Percentiles rank a stretch among this genome's conserved stretches.
phyloP scores from a whole-genome alignment of 306 rosid genomes.

The Citrullus mucosospermus region DNA sequence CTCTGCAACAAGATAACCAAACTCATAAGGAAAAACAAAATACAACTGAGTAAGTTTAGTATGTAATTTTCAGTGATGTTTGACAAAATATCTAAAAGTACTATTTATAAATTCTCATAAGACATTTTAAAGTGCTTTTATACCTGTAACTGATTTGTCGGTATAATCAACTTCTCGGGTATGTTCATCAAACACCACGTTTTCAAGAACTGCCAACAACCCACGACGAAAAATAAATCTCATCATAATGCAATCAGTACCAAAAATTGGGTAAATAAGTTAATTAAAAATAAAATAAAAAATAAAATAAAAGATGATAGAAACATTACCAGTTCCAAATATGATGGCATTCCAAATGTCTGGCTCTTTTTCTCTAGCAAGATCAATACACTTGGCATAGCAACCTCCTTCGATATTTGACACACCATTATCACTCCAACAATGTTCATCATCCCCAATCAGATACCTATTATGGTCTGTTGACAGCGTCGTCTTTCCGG shows the following conservation, averaged over 20 bases:
- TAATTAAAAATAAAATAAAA: background rate
- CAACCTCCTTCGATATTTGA: conserved; percentile 97
- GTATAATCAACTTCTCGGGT: conserved; percentile 66
- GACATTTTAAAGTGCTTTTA: background rate
- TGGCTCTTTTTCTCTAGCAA: conserved; percentile 69
- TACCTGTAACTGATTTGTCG: conserved; percentile 84
- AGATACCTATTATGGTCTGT: conserved; percentile 69
- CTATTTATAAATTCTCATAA: background rate
- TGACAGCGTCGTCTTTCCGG: conserved; percentile 82
- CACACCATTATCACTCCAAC: conserved; percentile 73
- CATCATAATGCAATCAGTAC: background rate
- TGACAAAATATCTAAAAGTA: background rate
- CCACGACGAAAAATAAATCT: background rate
- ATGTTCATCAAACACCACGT: conserved; percentile 82
- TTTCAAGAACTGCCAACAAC: conserved; percentile 56
- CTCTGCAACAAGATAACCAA: conserved; percentile 30
- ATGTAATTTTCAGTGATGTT: background rate
- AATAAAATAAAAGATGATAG: background rate
- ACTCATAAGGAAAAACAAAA: background rate
- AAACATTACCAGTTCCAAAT: conserved; percentile 64
- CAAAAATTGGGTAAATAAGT: background rate
- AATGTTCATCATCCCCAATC: conserved; percentile 86
- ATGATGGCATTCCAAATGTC: conserved; percentile 86
- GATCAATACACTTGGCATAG: conserved; percentile 87
- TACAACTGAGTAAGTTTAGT: background rate